These are phyloP conservation scores for Pythium dissimile DNA, from an alignment of 352 stramenopile species.

Conservation along the genomic window DNA sequence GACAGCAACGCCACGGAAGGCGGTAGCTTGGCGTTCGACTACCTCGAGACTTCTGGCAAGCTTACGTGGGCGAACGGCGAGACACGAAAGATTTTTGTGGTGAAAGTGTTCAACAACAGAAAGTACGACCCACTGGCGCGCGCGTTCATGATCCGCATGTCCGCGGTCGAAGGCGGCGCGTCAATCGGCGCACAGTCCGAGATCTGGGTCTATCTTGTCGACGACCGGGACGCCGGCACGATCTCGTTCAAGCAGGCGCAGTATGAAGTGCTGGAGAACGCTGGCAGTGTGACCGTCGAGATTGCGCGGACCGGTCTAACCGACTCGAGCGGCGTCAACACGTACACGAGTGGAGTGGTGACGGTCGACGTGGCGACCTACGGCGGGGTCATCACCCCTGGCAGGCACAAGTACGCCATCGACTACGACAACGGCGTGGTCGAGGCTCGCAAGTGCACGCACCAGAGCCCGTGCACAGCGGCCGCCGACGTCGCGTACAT, in stretches of 20 bases:
- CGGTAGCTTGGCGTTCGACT: slow-evolving; percentile 63
- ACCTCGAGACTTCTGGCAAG: slow-evolving; percentile 39
- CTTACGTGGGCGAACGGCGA: slow-evolving; percentile 56
- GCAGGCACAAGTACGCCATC: slow-evolving; percentile 38
- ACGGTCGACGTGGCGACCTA: slow-evolving; percentile 62
- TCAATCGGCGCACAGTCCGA: slow-evolving; percentile 38
- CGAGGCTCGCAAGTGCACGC: slow-evolving; percentile 42
- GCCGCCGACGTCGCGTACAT: slow-evolving; percentile 40
- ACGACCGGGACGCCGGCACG: slow-evolving; percentile 70
- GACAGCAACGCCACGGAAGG: slow-evolving; percentile 65
- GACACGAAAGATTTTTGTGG: slow-evolving; percentile 45
- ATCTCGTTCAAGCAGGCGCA: slow-evolving; percentile 48
- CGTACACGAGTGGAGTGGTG: slow-evolving; percentile 51
- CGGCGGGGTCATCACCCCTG: slow-evolving; percentile 45
- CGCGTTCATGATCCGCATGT: slow-evolving; percentile 51
- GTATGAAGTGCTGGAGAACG: slow-evolving; percentile 68
- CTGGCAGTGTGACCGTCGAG: slow-evolving; percentile 34
- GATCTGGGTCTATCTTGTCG: slow-evolving; percentile 70
- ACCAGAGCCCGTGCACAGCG: slow-evolving; percentile 65
- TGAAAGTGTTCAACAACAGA: slow-evolving; percentile 75
- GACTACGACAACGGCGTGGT: slow-evolving; percentile 61
- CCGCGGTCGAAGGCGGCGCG: slow-evolving; percentile 46
- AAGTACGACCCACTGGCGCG: slow-evolving; percentile 44
- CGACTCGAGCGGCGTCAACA: slow-evolving; percentile 51
- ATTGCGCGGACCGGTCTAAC: slow-evolving; percentile 44